Base-by-base conservation (phyloP, 176 grass and related monocot species). In the Dendrocalamus sinicus region DNA sequence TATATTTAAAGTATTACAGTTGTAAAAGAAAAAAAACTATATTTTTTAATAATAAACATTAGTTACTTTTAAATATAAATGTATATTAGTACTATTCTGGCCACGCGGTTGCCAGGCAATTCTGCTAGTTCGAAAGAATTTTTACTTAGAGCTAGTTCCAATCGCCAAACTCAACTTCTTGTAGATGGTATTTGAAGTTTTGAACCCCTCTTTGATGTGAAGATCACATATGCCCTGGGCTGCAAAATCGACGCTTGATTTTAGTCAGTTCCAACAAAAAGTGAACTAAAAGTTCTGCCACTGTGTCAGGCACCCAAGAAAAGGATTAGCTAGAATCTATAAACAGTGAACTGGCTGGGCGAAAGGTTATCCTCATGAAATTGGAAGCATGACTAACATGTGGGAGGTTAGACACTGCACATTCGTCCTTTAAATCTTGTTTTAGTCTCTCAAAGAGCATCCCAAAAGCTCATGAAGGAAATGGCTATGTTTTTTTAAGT, bases 371-470 rank as follows among this genome's bases (percentile, higher is more conserved):
- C 75, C 76, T 51, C 48, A 40, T 87, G 9, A 68, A 84, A 75
- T 6, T 12, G 28, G 52, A 63, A 54, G 73, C 73, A 82, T 59
- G 71, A 43, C 80, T 59, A 52, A 48, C 22, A 43, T 23, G 73
- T 20, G 44, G 55, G 64, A 61, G 53, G 51, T 80, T 62, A 76
- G 68, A 52, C 69, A 70, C 41, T 54, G 30, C 32, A 70, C 20
- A 75, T 77, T 60, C 65, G 24, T 83, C 85, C n/a, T 46, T 69
- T 58, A 54, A 87, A 24, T 24, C 76, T 78, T 71, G 85, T 88
- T 84, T 70, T 88, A 88, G 26, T 32, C 76, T 76, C 35, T 85
- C 85, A 40, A 88, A 84, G 85, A 88, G 85, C 89, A 91, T 84
- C 85, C 81, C 47, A 70, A 91, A 91, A 77, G 76, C 35, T 15